Base-by-base conservation (phyloP, 768 basidiomycete species). In the Lactarius akahatsu region DNA sequence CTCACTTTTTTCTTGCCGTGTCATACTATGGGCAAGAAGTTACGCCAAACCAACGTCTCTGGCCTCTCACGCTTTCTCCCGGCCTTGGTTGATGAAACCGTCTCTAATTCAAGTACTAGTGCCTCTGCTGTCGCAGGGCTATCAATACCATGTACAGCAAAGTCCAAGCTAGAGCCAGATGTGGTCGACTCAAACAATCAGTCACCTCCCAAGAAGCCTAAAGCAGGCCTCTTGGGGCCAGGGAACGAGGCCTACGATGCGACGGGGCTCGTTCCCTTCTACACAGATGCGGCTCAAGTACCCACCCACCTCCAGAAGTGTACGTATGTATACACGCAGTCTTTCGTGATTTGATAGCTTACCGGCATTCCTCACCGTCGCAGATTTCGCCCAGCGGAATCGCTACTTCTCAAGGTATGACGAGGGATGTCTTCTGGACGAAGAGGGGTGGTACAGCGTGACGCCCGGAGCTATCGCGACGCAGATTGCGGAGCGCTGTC, bases 381-480 rank as follows among this genome's bases (percentile, higher is more conserved):
- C 30, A 98, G 96, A 98, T 75, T 98, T 91, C 73, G 83, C 83
- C 6, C 96, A 98, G 75, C 82, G 96, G 38, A 82, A 85, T 62
- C 86, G 93, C 1, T 88, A 86, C 70, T 94, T 98, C 75, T 90
- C 90, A 0, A 77, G 86, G 36, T 95, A 94, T 71, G 84, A 87
- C 30, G 76, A 86, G 0, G 94, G 95, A 0, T 93, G 94, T 73
- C 80, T 97, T 2, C 79, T 98, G 13, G 97, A 98, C 69, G 86
- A 91, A 70, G 94, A 96, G 75, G 96, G 96, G n/a, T 98, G 96
- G 96, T 98, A 91, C 77, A 94, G 91, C 68, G 89, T 98, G 65
- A 99, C 97, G 0, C 96, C 97, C 0, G 95, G 98, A 72, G 82
- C 82, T 45, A 86, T 99, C n/a, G 97, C 96, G 9, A 77, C 85